Conservation (phyloP, 2,329 filamentous ascomycete genomes). For the Aspergillus quadricinctus region DNA sequence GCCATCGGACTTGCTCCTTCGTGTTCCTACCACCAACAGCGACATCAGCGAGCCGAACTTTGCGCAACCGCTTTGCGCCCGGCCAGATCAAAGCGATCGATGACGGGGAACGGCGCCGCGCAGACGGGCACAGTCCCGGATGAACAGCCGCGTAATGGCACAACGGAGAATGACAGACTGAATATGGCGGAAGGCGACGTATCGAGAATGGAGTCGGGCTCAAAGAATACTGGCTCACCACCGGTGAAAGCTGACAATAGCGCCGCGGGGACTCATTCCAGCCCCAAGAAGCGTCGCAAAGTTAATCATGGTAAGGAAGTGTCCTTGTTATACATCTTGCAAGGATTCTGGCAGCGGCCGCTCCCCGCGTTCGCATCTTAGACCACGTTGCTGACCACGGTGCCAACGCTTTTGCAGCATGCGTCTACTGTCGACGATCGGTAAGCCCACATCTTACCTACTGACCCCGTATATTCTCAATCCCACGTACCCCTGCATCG, state of each 20-base stretch:
- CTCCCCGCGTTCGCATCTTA: slow-evolving; percentile 13
- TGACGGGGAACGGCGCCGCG: slow-evolving; percentile 27
- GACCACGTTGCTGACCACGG: slow-evolving; percentile 21
- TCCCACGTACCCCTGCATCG: not conserved
- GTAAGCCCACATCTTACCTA: slow-evolving; percentile 54
- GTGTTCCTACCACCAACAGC: slow-evolving; percentile 14
- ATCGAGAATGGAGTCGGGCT: slow-evolving; percentile 25
- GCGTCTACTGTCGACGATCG: slow-evolving; percentile 85
- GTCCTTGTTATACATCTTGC: slow-evolving; percentile 22
- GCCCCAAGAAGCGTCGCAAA: slow-evolving; percentile 80
- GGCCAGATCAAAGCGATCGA: slow-evolving; percentile 12
- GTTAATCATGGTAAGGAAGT: slow-evolving; percentile 74
- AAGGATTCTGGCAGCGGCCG: slow-evolving; percentile 18
- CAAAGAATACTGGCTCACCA: slow-evolving; percentile 26
- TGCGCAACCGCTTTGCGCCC: slow-evolving; percentile 23
- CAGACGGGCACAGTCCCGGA: slow-evolving; percentile 22
- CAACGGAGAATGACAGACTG: slow-evolving; percentile 17
- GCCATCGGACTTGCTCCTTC: slow-evolving; percentile 17
- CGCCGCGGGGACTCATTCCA: slow-evolving; percentile 39
- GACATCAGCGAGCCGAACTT: slow-evolving; percentile 14
- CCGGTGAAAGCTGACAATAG: slow-evolving; percentile 31
- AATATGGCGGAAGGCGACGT: slow-evolving; percentile 16
- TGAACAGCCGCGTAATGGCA: slow-evolving; percentile 26
- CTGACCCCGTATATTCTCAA: not conserved
- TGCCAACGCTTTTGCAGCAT: slow-evolving; percentile 56